These are phyloP conservation scores for Xerocomellus dryophilus DNA, from an alignment of 768 basidiomycete genomes.

Conservation along the genomic window DNA sequence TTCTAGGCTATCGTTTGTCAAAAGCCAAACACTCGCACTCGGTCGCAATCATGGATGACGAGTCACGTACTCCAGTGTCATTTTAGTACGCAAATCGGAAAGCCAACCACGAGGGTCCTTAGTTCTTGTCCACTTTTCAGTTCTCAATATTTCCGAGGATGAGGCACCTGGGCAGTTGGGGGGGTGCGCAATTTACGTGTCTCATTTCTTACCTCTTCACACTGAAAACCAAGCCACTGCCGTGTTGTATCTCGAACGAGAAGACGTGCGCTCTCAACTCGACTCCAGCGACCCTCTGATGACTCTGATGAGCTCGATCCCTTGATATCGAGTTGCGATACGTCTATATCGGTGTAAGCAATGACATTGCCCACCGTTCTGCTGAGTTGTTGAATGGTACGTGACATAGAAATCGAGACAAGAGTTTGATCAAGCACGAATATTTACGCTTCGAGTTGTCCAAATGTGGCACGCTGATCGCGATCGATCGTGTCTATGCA, in stretches of 20 bases:
- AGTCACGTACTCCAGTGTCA: not conserved
- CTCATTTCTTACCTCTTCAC: not conserved
- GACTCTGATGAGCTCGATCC: constrained; percentile 66
- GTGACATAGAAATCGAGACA: constrained; percentile 67
- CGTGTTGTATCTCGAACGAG: constrained; percentile 84
- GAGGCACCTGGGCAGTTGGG: constrained; percentile 87
- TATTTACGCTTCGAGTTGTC: constrained; percentile 64
- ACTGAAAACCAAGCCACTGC: constrained; percentile 64
- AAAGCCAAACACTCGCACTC: constrained; percentile 78
- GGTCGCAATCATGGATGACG: constrained; percentile 59
- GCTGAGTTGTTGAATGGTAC: not conserved
- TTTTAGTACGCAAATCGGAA: constrained; percentile 68
- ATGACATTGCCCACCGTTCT: not conserved
- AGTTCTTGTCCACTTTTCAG: constrained; percentile 95
- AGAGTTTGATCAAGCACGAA: constrained; percentile 43
- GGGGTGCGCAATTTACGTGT: constrained; percentile 43
- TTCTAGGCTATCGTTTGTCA: constrained; percentile 72
- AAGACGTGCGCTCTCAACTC: constrained; percentile 54
- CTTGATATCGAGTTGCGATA: constrained; percentile 77
- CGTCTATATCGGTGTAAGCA: constrained; percentile 79
- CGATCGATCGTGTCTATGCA: constrained; percentile 93
- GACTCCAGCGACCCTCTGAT: constrained; percentile 66
- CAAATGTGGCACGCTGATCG: constrained; percentile 82
- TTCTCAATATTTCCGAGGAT: constrained; percentile 82
- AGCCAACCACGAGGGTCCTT: constrained; percentile 47